phyloP scores from a whole-genome alignment of 2,329 filamentous ascomycete species.

The Fusarium sacchari region DNA sequence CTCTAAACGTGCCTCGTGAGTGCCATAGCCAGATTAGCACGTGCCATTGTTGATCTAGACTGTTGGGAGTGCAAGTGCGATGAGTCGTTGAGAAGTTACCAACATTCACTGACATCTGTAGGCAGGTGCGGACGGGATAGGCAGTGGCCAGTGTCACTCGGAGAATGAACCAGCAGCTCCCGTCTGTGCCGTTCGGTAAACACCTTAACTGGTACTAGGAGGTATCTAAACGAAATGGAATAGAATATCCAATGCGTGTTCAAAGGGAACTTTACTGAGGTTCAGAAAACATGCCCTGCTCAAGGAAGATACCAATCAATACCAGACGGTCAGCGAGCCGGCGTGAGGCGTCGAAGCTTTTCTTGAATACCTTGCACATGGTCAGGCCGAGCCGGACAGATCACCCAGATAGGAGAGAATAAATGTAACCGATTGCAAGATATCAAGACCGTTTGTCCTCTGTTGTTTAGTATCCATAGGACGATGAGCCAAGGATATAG shows the following conservation, averaged over 20 bases:
- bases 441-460: not conserved
- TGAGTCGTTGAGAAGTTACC: not conserved
- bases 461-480: not conserved
- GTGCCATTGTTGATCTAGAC: not conserved
- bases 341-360: constrained; percentile 6
- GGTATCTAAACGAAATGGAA: not conserved
- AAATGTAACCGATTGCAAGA: not conserved
- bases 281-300: not conserved
- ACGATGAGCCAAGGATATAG: not conserved
- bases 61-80: constrained; percentile 1
- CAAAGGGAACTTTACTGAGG: not conserved
- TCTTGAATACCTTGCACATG: not conserved
- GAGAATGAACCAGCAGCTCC: not conserved
- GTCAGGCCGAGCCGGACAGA: not conserved
- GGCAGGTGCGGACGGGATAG: constrained; percentile 13
- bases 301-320: constrained; percentile 3
- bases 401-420: not conserved
- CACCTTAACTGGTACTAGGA: not conserved
- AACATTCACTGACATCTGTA: not conserved
- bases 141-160: constrained; percentile 8
- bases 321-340: constrained; percentile 27
- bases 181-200: not conserved
- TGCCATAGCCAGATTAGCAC: not conserved
- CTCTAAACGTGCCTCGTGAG: not conserved
- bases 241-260: not conserved